Evolutionary conservation across 805 yeast genomes (phyloP), one percentile per base, ranked within the genome.

Genomic region (Candida golubevii): DNA sequence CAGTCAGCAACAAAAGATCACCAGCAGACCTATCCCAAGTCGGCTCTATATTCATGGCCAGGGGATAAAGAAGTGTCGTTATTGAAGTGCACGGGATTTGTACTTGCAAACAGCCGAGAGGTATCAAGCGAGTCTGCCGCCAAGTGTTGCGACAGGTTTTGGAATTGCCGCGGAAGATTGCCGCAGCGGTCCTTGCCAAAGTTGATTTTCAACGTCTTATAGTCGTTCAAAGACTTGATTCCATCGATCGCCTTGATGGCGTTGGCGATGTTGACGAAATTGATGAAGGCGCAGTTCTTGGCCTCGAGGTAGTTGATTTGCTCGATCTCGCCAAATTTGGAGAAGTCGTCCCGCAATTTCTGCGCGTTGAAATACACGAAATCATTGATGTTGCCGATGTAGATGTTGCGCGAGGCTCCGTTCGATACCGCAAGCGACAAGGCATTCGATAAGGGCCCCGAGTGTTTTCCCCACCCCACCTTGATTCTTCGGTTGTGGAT

Each of bases 391-490:
- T 67, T 59, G 26, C 97, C 98, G 54, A 91, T 77, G 64, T 93
- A 91, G 37, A 91, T 87, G 59, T 93, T 91, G 65, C 99, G 79
- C 15, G 93, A 82, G 0, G 97, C 98, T 34, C 98, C 98, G 51
- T 87, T 85, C 18, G 93, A 82, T 26, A 90, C 96, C 0, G 97
- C 97, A 45, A 86, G 69, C 7, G 90, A 85, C 46, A 91, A 75
- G 3, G 95, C 89, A 54, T 87, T 85, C 9, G 95, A 83, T 51
- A 91, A 73, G 1, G 96, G 89, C 9, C 98, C 98, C 6, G 95
- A 83, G 61, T 91, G 97, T 65, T 88, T 90, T 38, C 98, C 99
- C 98, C 99, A 91, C 15, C 97, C 97, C 45, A 91, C 89, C 62
- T 87, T 88, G 53, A 91, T 84, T 57, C 90, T 78, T 57, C 95